A percentile compares a stretch with the other conserved stretches of the same genome.
Evolutionary conservation across 176 grass and related monocot genomes (phyloP).

Genomic region (Ampelocalamus luodianensis): DNA sequence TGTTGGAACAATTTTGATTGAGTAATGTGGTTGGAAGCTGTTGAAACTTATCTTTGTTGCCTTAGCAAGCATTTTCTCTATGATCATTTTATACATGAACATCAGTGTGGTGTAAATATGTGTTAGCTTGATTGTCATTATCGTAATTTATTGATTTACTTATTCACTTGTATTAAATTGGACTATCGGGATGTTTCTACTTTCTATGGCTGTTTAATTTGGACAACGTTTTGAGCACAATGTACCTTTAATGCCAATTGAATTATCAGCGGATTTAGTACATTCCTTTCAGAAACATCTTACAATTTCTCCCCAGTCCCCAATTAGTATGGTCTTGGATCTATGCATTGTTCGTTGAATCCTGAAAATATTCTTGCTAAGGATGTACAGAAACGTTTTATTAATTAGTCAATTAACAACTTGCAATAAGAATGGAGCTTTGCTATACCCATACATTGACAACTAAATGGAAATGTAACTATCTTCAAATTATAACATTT

Average conservation of each 20-base stretch:
- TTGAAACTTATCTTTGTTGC: neutral
- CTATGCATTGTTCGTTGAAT: neutral
- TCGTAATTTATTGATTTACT: neutral
- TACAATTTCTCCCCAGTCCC: neutral
- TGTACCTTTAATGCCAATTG: neutral
- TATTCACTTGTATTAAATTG: neutral
- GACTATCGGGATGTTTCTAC: neutral
- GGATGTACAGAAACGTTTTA: neutral
- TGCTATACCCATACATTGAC: neutral
- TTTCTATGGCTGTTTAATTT: neutral
- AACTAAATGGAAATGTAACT: no score
- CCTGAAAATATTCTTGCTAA: neutral
- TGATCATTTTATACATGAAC: neutral
- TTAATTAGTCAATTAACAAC: no score
- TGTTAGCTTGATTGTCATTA: neutral
- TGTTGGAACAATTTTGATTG: conserved; percentile 26
- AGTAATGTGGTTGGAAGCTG: conserved; percentile 15
- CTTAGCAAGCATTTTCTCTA: neutral
- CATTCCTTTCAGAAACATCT: neutral
- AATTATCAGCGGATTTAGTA: conserved; percentile 2
- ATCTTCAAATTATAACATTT: no score
- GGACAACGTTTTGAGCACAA: conserved; percentile 2
- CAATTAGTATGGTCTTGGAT: neutral
- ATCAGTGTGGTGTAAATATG: neutral
- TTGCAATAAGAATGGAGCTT: neutral